Conservation (phyloP, 2,329 filamentous ascomycete genomes). For the Mycosphaerella arachidis region DNA sequence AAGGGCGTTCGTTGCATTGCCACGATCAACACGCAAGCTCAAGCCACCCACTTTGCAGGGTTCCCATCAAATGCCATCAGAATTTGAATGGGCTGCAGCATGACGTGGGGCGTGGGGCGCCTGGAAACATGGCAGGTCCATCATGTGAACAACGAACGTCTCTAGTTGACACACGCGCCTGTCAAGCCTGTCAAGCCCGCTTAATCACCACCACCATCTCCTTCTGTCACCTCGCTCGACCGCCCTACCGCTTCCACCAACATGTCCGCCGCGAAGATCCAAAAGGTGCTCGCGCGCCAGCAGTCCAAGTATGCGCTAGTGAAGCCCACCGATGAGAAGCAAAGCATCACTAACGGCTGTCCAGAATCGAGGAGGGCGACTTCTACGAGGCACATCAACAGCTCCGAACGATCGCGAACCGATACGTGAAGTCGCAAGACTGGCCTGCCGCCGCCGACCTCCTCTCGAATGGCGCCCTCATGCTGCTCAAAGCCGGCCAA, state of each 20-base stretch:
- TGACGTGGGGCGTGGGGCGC: neutral
- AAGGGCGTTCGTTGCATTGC: neutral
- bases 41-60: neutral
- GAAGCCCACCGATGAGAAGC: neutral
- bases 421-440: conserved; percentile 84
- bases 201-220: neutral
- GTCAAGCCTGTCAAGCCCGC: too few species aligned
- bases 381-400: conserved; percentile 99
- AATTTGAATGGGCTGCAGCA: neutral
- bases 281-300: conserved; percentile 69
- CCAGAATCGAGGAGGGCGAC: conserved; percentile 79
- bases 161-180: neutral
- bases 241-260: neutral
- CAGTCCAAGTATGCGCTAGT: conserved; percentile 61
- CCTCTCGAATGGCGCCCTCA: conserved; percentile 74
- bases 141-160: neutral
- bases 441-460: conserved; percentile 84
- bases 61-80: neutral
- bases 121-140: neutral
- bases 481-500: conserved; percentile 86
- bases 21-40: neutral
- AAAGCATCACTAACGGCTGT: conserved; percentile 7
- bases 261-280: conserved; percentile 44
- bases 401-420: conserved; percentile 87
- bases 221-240: too few species aligned